phyloP scores from a whole-genome alignment of 805 yeast species.

The Saccharomyces kudriavzevii region DNA sequence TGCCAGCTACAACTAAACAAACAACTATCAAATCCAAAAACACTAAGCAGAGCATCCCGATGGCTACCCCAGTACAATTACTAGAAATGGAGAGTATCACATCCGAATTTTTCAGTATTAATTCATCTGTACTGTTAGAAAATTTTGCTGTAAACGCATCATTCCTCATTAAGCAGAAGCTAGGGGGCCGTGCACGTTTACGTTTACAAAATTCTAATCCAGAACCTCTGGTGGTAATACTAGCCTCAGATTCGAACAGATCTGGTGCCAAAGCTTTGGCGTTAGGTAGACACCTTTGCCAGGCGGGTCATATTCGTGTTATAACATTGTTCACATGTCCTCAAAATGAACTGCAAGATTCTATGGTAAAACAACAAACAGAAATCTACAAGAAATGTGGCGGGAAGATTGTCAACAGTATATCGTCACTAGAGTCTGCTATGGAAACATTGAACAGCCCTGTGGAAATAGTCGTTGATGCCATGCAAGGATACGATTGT shows the following conservation, averaged over 20 bases:
- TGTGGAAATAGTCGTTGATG: conserved; percentile 72
- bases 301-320: conserved; percentile 58
- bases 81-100: conserved; percentile 63
- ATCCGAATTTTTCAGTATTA: conserved; percentile 44
- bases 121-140: conserved; percentile 45
- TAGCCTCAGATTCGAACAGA: conserved; percentile 60
- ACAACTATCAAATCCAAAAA: conserved; percentile 12
- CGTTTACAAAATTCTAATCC: conserved; percentile 63
- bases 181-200: conserved; percentile 66
- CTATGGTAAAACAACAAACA: conserved; percentile 40
- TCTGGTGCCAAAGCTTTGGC: conserved; percentile 72
- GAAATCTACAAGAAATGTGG: conserved; percentile 52
- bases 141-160: conserved; percentile 63
- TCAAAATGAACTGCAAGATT: conserved; percentile 22
- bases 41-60: conserved; percentile 35
- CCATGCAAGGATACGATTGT: conserved; percentile 75
- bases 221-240: conserved; percentile 64
- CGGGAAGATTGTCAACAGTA: conserved; percentile 50
- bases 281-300: conserved; percentile 61
- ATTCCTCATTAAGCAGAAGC: conserved; percentile 45
- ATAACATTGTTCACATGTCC: conserved; percentile 38
- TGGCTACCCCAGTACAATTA: conserved; percentile 71
- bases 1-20: conserved; percentile 8
- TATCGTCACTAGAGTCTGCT: conserved; percentile 31
- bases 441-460: conserved; percentile 55